phyloP scores from a whole-genome alignment of 2,329 filamentous ascomycete species.

The Ophiostoma ips region DNA sequence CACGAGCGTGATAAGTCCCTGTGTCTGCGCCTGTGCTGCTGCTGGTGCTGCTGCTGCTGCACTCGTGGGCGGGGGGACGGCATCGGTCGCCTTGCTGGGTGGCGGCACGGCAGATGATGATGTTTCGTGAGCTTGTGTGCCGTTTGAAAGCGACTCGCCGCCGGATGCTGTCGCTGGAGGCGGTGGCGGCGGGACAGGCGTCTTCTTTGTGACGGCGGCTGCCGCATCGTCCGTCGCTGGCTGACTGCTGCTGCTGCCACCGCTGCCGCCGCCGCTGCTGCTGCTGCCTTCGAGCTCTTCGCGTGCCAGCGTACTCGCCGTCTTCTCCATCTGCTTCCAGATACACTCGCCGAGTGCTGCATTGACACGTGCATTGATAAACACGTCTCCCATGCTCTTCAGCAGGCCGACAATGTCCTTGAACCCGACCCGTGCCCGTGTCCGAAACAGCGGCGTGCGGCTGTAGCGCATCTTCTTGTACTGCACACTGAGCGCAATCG shows the following conservation, averaged over 20 bases:
- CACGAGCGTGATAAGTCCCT: background rate
- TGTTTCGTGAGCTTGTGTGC: background rate
- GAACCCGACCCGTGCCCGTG: slow-evolving; percentile 40
- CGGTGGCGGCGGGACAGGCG: too few species aligned
- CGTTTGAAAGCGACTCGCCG: background rate
- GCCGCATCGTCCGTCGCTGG: background rate
- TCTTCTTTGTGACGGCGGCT: background rate
- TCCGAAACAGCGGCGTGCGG: slow-evolving; percentile 42
- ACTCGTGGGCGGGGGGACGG: background rate
- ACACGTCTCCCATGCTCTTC: slow-evolving; percentile 39
- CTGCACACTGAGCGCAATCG: slow-evolving; percentile 45
- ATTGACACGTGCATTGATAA: slow-evolving; percentile 42
- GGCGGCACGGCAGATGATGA: background rate
- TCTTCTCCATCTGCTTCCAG: slow-evolving; percentile 40
- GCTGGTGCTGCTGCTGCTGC: background rate
- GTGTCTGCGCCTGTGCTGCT: too few species aligned
- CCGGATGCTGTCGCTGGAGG: background rate
- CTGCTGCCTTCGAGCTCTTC: slow-evolving; percentile 9
- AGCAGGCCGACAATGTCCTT: slow-evolving; percentile 39
- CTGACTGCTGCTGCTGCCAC: background rate
- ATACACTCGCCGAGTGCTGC: slow-evolving; percentile 39
- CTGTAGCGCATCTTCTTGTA: slow-evolving; percentile 52
- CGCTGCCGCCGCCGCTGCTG: background rate
- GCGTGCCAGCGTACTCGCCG: slow-evolving; percentile 28
- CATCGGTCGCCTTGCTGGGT: background rate